phyloP scores from a whole-genome alignment of 139 green algal species.

The Bryopsis sp. region DNA sequence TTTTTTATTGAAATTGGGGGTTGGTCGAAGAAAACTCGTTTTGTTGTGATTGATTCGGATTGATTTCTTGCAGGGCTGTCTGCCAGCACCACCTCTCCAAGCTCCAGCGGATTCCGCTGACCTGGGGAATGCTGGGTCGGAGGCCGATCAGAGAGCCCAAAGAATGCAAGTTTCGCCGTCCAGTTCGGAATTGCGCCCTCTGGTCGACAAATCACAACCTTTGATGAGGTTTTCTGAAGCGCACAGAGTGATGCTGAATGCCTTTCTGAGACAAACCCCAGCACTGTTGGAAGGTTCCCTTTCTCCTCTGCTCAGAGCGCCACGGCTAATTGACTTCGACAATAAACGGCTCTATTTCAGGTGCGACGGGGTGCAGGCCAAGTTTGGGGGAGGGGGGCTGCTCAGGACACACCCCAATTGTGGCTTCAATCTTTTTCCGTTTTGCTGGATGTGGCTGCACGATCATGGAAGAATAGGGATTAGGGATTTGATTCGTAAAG shows the following conservation, averaged over 20 bases:
- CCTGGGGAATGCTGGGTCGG: neutral
- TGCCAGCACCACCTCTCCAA: neutral
- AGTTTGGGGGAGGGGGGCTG: no score
- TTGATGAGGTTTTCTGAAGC: constrained; percentile 64
- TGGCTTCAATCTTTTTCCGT: constrained; percentile 4
- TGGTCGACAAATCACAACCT: constrained; percentile 7
- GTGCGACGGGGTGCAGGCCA: constrained; percentile 1
- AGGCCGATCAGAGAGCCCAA: no score
- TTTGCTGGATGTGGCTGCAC: no score
- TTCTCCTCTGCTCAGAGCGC: constrained; percentile 60
- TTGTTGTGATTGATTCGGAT: no score
- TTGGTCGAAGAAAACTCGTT: no score
- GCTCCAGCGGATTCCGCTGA: neutral
- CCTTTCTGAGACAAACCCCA: constrained; percentile 65
- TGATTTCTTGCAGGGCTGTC: no score
- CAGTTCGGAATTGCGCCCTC: neutral
- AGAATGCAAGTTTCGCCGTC: no score
- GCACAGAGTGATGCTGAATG: constrained; percentile 84
- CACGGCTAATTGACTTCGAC: constrained; percentile 93
- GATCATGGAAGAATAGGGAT: no score
- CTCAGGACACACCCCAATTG: constrained; percentile 4
- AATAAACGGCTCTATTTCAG: constrained; percentile 92
- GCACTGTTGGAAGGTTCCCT: constrained; percentile 71
- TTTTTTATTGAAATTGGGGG: no score
- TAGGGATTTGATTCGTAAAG: neutral